Percentiles rank a stretch among this genome's conserved stretches.
These are phyloP conservation scores for Amanita molliuscula DNA, from an alignment of 768 basidiomycete genomes.

Conservation along the genomic window DNA sequence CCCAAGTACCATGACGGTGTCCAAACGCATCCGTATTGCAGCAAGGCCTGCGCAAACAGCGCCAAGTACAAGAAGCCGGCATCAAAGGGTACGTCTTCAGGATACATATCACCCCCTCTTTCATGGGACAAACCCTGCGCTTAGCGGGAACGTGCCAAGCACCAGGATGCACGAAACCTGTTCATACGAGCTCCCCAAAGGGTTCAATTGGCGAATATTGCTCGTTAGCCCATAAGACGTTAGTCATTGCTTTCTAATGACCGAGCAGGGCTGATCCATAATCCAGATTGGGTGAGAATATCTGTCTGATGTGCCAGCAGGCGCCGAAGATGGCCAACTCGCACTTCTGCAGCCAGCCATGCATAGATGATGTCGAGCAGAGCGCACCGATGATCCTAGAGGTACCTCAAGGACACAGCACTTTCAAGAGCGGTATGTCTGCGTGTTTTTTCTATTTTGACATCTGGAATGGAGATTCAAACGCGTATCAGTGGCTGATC, in stretches of 20 bases:
- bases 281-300: conserved; percentile 32
- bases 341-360: conserved; percentile 51
- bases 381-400: conserved; percentile 49
- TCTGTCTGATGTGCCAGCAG: conserved; percentile 53
- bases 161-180: conserved; percentile 38
- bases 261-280: background rate
- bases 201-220: conserved; percentile 36
- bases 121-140: background rate
- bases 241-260: conserved; percentile 1
- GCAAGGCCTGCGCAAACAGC: conserved; percentile 47
- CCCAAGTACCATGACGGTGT: conserved; percentile 52
- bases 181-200: conserved; percentile 24
- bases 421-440: conserved; percentile 49
- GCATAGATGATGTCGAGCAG: conserved; percentile 42
- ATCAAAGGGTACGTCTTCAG: conserved; percentile 13
- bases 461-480: conserved; percentile 1
- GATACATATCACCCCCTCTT: background rate
- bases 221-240: conserved; percentile 42
- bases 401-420: conserved; percentile 46
- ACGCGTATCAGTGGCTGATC: conserved; percentile 38
- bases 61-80: conserved; percentile 13
- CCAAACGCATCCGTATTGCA: conserved; percentile 50
- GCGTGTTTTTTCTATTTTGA: background rate
- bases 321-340: conserved; percentile 43
- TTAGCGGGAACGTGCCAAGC: conserved; percentile 35